These are phyloP conservation scores for Artemisia tridentata DNA, from an alignment of 129 eudicot genomes.

Conservation along the genomic window DNA sequence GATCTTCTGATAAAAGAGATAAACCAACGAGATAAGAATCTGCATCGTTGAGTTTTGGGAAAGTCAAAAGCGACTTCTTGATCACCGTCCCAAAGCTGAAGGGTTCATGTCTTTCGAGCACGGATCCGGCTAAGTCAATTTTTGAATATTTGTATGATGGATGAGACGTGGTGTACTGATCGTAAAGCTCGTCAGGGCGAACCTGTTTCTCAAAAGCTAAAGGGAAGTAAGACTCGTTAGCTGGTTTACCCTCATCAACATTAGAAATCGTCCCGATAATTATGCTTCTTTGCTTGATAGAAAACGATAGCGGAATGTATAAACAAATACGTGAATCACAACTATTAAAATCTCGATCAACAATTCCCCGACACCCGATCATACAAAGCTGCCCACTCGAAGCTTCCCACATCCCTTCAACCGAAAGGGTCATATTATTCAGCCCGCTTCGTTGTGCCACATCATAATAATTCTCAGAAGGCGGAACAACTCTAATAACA, in stretches of 20 bases:
- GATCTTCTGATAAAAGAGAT: constrained; percentile 81
- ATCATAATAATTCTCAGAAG: constrained; percentile 50
- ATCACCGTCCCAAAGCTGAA: constrained; percentile 61
- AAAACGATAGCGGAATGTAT: constrained; percentile 77
- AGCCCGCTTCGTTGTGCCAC: constrained; percentile 77
- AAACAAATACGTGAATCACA: constrained; percentile 84
- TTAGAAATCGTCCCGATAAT: constrained; percentile 70
- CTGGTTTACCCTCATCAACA: constrained; percentile 22
- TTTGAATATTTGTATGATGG: constrained; percentile 73
- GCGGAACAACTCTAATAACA: constrained; percentile 62
- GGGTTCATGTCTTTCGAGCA: constrained; percentile 81
- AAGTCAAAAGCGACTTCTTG: constrained; percentile 65
- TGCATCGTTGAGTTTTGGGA: constrained; percentile 68
- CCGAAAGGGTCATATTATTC: constrained; percentile 73
- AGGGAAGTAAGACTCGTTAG: constrained; percentile 51
- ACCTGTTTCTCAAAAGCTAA: constrained; percentile 62
- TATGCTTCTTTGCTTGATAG: constrained; percentile 78
- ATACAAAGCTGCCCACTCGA: constrained; percentile 94
- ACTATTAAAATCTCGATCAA: constrained; percentile 26
- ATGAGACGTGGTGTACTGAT: constrained; percentile 53
- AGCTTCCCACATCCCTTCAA: constrained; percentile 88
- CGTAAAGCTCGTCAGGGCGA: constrained; percentile 62
- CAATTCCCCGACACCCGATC: constrained; percentile 70
- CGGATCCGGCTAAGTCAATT: constrained; percentile 52
- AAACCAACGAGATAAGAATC: constrained; percentile 48